Conservation (phyloP, 2,329 filamentous ascomycete genomes). For the Fusarium cyanostomum region DNA sequence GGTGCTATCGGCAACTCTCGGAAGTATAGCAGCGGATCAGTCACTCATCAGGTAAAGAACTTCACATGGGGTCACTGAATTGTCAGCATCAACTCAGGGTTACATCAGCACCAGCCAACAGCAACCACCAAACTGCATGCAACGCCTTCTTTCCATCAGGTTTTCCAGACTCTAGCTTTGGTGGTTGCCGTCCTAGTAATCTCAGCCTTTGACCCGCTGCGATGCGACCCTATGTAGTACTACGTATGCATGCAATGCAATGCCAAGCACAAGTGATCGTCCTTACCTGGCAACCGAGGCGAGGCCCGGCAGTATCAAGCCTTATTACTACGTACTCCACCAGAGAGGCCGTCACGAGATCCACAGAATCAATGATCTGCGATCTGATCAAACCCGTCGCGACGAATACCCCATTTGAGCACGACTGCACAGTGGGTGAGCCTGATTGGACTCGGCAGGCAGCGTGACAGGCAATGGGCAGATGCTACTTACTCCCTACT, state of each 20-base stretch:
- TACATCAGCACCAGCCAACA: not conserved
- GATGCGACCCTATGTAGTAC: not conserved
- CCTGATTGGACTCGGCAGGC: not conserved
- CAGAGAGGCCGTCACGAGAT: conserved; percentile 20
- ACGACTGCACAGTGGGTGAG: not conserved
- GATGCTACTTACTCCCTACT: conserved; percentile 9
- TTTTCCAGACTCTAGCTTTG: not conserved
- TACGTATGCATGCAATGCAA: not conserved
- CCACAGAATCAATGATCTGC: conserved; percentile 24
- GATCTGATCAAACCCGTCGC: conserved; percentile 21
- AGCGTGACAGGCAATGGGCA: not conserved
- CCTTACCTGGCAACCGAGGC: not conserved
- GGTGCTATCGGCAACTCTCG: not conserved
- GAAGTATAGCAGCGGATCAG: conserved; percentile 1
- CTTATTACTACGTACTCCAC: conserved; percentile 19
- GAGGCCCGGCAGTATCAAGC: not conserved
- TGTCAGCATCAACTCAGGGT: not conserved
- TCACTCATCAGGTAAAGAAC: conserved; percentile 9
- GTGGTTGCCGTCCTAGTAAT: not conserved
- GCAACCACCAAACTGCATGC: not conserved
- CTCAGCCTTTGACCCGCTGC: not conserved
- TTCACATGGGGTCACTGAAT: not conserved
- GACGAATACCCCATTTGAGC: too few relatives aligned
- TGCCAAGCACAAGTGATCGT: conserved; percentile 1
- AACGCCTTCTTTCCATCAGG: not conserved